Base-by-base conservation (phyloP, 257 asterid species). In the Agastache rugosa region DNA sequence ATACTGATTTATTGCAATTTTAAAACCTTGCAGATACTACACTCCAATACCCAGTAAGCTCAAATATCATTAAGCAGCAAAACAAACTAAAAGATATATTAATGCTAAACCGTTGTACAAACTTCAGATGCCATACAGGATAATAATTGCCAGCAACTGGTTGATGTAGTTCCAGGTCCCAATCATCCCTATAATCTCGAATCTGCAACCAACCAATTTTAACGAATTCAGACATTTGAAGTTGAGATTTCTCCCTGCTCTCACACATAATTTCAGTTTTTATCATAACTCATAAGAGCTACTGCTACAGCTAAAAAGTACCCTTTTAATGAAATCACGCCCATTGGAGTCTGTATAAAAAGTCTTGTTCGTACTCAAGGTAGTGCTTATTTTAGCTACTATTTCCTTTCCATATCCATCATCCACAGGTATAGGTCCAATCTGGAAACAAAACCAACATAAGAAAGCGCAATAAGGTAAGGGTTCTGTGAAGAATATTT, bases 341-440 rank as follows among this genome's bases (percentile, higher is more conserved):
- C 97, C 97, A 63, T 91, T 89, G 73, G 97, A 91, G 72, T 91
- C 97, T 8, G 97, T 86, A 74, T 87, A 91, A 63, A 91, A 91
- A 11, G 90, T 89, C 83, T 80, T 83, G 75, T 89, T 89, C 61
- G 92, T 83, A 60, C 75, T 85, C 87, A 91, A 56, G 75, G 79
- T 69, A 34, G 97, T 89, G 63, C 80, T 85, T 64, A 91, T 85
- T 83, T 87, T 84, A 79, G 93, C 70, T 51, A 81, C 78, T 77
- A 89, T 86, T 87, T 91, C 97, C 85, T 91, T 91, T 27, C 97
- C 91, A 79, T 71, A 81, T 79, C 88, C 92, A 79, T 87, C 90
- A 68, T 81, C 90, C 53, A 85, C 87, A 19, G 92, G 92, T 72
- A 87, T 77, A 55, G 92, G 92, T 31, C 92, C 92, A 83, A 87